Conservation (phyloP, 108 stramenopile genomes). For the Discostella pseudostelligera region DNA sequence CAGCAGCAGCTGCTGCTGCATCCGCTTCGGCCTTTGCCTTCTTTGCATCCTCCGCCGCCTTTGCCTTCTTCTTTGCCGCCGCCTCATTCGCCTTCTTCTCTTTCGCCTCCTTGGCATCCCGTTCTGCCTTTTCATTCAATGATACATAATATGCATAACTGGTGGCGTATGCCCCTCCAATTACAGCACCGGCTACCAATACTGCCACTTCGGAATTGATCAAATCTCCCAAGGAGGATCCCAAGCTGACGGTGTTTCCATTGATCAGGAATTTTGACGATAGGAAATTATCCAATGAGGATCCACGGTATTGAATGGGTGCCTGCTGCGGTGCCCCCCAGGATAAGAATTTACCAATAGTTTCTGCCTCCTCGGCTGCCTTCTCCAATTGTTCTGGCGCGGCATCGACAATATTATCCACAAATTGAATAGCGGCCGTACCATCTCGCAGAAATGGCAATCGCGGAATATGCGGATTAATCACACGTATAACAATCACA, state of each 20-base stretch:
- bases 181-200: background rate
- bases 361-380: conserved; percentile 24
- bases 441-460: conserved; percentile 41
- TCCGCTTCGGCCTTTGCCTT: conserved; percentile 6
- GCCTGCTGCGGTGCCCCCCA: conserved; percentile 38
- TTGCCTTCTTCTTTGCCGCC: conserved; percentile 6
- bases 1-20: conserved; percentile 4
- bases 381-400: conserved; percentile 28
- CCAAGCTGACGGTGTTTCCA: conserved; percentile 24
- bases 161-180: conserved; percentile 25
- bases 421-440: conserved; percentile 25
- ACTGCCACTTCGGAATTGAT: conserved; percentile 28
- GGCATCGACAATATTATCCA: conserved; percentile 31
- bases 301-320: conserved; percentile 22
- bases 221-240: conserved; percentile 24
- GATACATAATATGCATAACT: conserved; percentile 39
- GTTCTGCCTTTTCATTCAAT: conserved; percentile 27
- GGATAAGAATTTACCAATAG: conserved; percentile 31
- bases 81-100: conserved; percentile 9
- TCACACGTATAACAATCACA: conserved; percentile 31
- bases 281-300: conserved; percentile 27
- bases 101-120: conserved; percentile 30
- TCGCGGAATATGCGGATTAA: conserved; percentile 33
- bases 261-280: conserved; percentile 21
- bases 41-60: conserved; percentile 8